Evolutionary conservation across 768 basidiomycete species (phyloP), one percentile per base, ranked within the genome.

Genomic region (Auricularia sp.): DNA sequence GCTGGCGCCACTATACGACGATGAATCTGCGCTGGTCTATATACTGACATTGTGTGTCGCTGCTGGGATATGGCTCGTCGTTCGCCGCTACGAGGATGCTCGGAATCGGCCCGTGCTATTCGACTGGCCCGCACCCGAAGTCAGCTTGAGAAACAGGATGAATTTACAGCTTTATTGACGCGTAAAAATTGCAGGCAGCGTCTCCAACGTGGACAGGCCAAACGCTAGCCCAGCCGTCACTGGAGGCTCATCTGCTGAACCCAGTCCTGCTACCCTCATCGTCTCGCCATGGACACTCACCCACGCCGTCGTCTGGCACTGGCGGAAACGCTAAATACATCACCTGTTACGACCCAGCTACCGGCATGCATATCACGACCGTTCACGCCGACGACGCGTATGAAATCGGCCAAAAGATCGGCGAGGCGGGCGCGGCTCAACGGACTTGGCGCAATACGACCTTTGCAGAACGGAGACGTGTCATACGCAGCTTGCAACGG

Each of bases 261-360:
- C 73, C 77, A 1, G 80, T 80, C 10, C 77, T 93, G 36, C 75
- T 82, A 43, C 85, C 87, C 3, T 71, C 79, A 1, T 71, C 65
- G 23, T n/a, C 53, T 7, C 56, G 29, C 34, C 47, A 16, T 21
- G 47, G 18, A 5, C 47, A 51, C 47, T 33, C 56, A 29, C 11
- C 21, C 23, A 59, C 53, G 29, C n/a, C 53, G 2, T 80, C 54
- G 71, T 42, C 39, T 14, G 39, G 39, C 39, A 14, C 8, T 8
- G 39, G 74, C 12, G 72, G 81, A 36, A 72, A 77, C 1, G 79
- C 79, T 47, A 80, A 84, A 51, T 93, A 89, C 71, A 88, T 98
- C 66, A 98, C 96, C 2, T 87, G 88, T 72, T 98, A 85, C 69
- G 96, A 98, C 74, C 96, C 96, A 14, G 86, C 93, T 3, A 95